Base-by-base conservation (phyloP, 225 moss, liverwort and hornwort genomes). In the Bryoerythrophyllum caledonicum region DNA sequence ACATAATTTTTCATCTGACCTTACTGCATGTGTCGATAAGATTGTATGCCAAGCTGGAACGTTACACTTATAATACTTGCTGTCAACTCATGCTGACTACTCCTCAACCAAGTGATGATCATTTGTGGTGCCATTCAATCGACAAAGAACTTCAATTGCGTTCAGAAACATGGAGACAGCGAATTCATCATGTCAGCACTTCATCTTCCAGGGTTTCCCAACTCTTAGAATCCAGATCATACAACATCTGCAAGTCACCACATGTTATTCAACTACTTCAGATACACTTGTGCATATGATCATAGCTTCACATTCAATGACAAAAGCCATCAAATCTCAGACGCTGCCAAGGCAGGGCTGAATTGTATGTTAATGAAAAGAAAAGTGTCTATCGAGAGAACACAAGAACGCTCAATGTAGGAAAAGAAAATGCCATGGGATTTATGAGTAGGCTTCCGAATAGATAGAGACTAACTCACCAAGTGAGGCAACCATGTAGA, bases 191-290 rank as follows among this genome's bases (percentile, higher is more conserved):
- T 7, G 48, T 34, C 61, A 73, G 34, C 49, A 49, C 32, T 73
- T 61, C 73, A 34, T 61, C 61, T 16, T 61, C 61, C 61, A 73
- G 34, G 16, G 32, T 49, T 61, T 46, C 61, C 72, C 72, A 73
- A 61, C 30, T 48, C 34, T 32, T 48, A 17, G 72, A 61, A 32
- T 73, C 72, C 61, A 73, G 28, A 23, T 73, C 72, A 61, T 61
- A 48, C 10, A 73, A 23, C 72, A 61, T 61, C 72, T 73, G 72
- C 72, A 61, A 30, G 60, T 55, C 23, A 54, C 8, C 69, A 70
- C 55, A 23, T 72, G 27, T 48, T 32, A 28, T 58, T 11, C 70
- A 14, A 43, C 7, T 44, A 72, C 23, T 32, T 61, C 16, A 61
- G 32, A 6, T 48, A 15, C 72, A 48, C 6, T 30, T 8, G 8